These are phyloP conservation scores for Trichocomaceae sp. DNA, from an alignment of 2,329 filamentous ascomycete species.

Conservation along the genomic window DNA sequence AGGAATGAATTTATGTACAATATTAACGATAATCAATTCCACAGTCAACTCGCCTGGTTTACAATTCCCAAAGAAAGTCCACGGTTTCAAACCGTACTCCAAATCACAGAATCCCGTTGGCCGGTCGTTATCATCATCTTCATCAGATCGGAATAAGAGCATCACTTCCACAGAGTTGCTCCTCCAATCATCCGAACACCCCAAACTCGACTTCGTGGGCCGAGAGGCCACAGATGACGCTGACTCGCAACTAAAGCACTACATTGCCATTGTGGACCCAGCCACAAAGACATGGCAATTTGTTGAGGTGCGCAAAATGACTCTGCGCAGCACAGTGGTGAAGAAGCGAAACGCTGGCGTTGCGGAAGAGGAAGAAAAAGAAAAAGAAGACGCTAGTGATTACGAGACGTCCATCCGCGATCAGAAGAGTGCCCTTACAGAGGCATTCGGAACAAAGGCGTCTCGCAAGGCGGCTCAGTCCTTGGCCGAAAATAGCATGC, in stretches of 20 bases:
- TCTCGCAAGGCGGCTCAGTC: slow-evolving; percentile 44
- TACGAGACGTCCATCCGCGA: slow-evolving; percentile 29
- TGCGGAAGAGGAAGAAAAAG: slow-evolving; percentile 21
- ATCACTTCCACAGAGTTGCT: slow-evolving; percentile 46
- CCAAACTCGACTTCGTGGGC: slow-evolving; percentile 54
- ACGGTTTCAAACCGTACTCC: slow-evolving; percentile 36
- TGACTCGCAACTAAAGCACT: slow-evolving; percentile 52
- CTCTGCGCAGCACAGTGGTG: slow-evolving; percentile 45
- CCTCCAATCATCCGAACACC: slow-evolving; percentile 55
- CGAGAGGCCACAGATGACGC: slow-evolving; percentile 44
- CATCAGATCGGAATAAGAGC: slow-evolving; percentile 28
- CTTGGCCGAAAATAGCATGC: slow-evolving; percentile 43
- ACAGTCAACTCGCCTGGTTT: slow-evolving; percentile 32
- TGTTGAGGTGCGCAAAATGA: slow-evolving; percentile 49
- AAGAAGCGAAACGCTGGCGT: slow-evolving; percentile 22
- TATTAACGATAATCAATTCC: not conserved
- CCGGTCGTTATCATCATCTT: slow-evolving; percentile 15
- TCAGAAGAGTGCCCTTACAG: slow-evolving; percentile 39
- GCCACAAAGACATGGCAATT: slow-evolving; percentile 48
- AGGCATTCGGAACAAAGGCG: slow-evolving; percentile 47
- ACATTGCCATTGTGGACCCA: slow-evolving; percentile 55
- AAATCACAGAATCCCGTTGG: slow-evolving; percentile 44
- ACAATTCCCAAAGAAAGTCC: slow-evolving; percentile 25
- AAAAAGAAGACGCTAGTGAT: slow-evolving; percentile 20
- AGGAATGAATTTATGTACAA: not conserved